Base-by-base conservation (phyloP, 176 grass and related monocot genomes). In the Poa annua region DNA sequence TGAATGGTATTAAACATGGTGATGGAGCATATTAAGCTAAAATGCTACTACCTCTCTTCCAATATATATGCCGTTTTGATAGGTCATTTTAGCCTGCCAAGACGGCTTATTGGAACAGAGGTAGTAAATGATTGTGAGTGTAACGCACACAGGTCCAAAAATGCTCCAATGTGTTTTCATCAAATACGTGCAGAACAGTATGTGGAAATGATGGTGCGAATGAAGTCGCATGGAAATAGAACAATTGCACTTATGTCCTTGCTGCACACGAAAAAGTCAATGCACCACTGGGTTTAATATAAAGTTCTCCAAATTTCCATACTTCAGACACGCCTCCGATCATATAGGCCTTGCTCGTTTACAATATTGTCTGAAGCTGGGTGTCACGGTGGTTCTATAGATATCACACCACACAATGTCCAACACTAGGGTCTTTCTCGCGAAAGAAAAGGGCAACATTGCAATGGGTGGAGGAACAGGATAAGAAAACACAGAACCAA, bases 151-250 rank as follows among this genome's bases (percentile, higher is more conserved):
- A 52, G 16, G 20, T 34, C 32, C 10, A 22, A 14, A 76, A 57
- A 77, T 39, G 34, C 34, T 59, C 6, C n/a, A 77, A 77, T 55
- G 7, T 24, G 22, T 57, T 71, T 14, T 72, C 69, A 49, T 48
- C 12, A n/a, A 77, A 77, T 41, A 77, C 11, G 33, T 59, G 74
- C 33, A 39, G 11, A 77, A 21, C 32, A 3, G 32, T 75, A 9
- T 24, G 39, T 59, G 69, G 21, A 26, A 48, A 48, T 48, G 21
- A 3, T 71, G 41, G 11, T 26, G 41, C 2, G 13, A 48, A 16
- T 13, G 3, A 12, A 25, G 42, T 49, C 7, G 0, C 22, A 25
- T 6, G 0, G 68, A 22, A 39, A 11, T 11, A 13, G 24, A 21
- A 1, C 0, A 42, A 11, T 72, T 15, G 69, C 11, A 26, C 12